These are phyloP conservation scores for Dendrobium chrysotoxum DNA, from an alignment of 106 monocot genomes.

Conservation along the genomic window DNA sequence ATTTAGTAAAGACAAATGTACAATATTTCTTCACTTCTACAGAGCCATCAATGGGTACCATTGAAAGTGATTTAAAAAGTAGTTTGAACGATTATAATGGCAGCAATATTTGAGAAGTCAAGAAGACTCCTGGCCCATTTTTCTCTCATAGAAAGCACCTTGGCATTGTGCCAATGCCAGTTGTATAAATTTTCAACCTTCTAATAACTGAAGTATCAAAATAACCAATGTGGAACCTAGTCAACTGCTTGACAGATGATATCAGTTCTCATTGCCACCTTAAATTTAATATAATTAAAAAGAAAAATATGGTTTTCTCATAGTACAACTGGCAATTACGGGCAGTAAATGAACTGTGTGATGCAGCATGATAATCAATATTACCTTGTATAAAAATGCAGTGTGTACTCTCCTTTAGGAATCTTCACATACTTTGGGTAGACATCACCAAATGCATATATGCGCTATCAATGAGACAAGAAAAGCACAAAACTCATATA, in stretches of 20 bases:
- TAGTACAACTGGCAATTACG: neutral
- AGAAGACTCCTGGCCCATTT: neutral
- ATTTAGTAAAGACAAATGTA: neutral
- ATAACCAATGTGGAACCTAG: neutral
- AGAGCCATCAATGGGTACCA: neutral
- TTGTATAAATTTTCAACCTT: neutral
- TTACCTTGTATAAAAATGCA: slow-evolving; percentile 82
- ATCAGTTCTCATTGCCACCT: neutral
- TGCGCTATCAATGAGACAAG: slow-evolving; percentile 35
- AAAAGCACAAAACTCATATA: neutral
- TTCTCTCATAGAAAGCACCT: neutral
- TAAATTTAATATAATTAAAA: neutral
- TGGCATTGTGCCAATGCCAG: neutral
- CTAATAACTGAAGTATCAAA: neutral
- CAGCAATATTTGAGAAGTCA: neutral
- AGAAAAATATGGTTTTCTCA: neutral
- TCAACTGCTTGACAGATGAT: neutral
- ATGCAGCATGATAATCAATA: neutral
- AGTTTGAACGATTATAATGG: neutral
- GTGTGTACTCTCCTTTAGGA: slow-evolving; percentile 77
- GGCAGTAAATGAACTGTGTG: neutral
- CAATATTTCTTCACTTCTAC: neutral
- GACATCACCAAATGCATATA: slow-evolving; percentile 87
- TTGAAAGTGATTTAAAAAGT: neutral
- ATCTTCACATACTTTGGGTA: slow-evolving; percentile 87